Evolutionary conservation across 352 stramenopile genomes (phyloP), one percentile per base, ranked within the genome.

Genomic region (Phytophthora ramorum): DNA sequence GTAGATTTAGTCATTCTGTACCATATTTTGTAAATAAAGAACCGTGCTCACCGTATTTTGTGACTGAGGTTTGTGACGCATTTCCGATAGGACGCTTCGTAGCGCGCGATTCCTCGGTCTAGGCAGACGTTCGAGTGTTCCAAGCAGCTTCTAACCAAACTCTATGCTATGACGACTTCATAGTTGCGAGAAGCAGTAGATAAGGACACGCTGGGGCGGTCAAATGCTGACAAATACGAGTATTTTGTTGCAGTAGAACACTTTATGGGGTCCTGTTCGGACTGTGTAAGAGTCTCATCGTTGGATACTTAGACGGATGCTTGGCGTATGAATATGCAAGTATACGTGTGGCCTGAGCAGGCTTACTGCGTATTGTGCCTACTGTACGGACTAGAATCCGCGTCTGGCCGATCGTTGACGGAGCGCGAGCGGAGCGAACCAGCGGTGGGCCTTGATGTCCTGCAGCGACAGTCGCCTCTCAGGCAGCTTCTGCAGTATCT

Each of bases 401-500:
- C 77, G 83, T 2, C 70, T 70, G 3, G 73, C 48, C 1, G 65
- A 62, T 35, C 79, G 81, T 48, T 90, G 77, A 37, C 84, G 84
- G 17, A 76, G 66, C 17, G 75, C 60, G 22, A 90, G 73, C 6
- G 84, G 81, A 10, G 78, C 73, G 22, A 95, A 91, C 87, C 87
- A 95, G 30, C 78, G 85, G 32, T 95, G 87, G 10, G 82, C 58
- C 49, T 93, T 89, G 61, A 93, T 92, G 50, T 91, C 73, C 47
- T 79, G 73, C 20, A 95, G 69, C 3, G 79, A 82, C 14, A 89
- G 63, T 26, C 87, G 87, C 30, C 78, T 71, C 37, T 81, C 53
- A 3, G 87, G 87, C 0, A 83, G 66, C 44, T 93, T 95, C 48
- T 89, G 82, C 7, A 95, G 68, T 48, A 95, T 92, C 85, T 95